phyloP scores from a whole-genome alignment of 2,329 filamentous ascomycete species.

The Talaromyces islandicus region DNA sequence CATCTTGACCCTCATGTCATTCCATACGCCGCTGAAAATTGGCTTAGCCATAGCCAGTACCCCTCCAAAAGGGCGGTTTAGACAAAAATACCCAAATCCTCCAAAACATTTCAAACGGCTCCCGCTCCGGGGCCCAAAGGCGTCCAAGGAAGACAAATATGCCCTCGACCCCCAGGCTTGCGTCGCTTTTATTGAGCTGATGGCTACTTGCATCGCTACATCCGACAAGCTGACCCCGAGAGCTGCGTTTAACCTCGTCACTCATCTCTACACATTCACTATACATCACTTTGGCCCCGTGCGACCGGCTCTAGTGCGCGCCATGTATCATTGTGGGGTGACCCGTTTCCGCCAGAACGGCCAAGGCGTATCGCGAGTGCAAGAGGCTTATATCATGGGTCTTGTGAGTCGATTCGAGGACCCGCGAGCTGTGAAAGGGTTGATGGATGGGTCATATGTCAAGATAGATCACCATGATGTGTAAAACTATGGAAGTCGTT shows the following conservation, averaged over 20 bases:
- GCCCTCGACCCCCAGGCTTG: slow-evolving; percentile 30
- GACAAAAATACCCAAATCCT: not conserved
- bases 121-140: not conserved
- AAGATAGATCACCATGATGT: not conserved
- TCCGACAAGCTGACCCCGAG: slow-evolving; percentile 30
- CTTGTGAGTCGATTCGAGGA: slow-evolving; percentile 41
- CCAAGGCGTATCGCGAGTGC: slow-evolving; percentile 23
- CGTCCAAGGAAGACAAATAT: slow-evolving; percentile 7
- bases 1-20: slow-evolving; percentile 28
- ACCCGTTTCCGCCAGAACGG: slow-evolving; percentile 36
- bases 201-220: slow-evolving; percentile 40
- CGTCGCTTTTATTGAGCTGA: slow-evolving; percentile 38
- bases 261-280: slow-evolving; percentile 43
- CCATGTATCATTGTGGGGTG: slow-evolving; percentile 47
- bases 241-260: slow-evolving; percentile 41
- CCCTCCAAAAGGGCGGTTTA: slow-evolving; percentile 1
- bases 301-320: slow-evolving; percentile 38
- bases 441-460: slow-evolving; percentile 15
- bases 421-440: slow-evolving; percentile 28
- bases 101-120: slow-evolving; percentile 9
- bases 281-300: slow-evolving; percentile 37
- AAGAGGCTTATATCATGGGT: slow-evolving; percentile 40
- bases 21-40: slow-evolving; percentile 33
- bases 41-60: slow-evolving; percentile 28
- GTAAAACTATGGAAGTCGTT: not conserved